Evolutionary conservation across 768 basidiomycete species (phyloP), one percentile per base, ranked within the genome.

Genomic region (Crepidotus variabilis): DNA sequence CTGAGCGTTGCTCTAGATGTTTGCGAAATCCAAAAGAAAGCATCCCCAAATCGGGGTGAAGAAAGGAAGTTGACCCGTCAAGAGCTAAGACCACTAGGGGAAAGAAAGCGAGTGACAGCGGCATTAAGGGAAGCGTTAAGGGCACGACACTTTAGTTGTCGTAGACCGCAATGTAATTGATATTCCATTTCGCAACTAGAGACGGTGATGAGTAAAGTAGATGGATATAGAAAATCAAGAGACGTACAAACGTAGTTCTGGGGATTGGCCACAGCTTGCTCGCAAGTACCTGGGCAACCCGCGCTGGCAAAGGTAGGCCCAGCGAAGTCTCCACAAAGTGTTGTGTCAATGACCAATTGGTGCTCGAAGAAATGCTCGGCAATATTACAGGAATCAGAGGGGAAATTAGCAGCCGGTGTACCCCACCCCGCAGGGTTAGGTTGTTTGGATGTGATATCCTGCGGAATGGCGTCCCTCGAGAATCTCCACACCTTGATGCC

Each of bases 401-500:
- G 76, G 72, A 77, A 87, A 58, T 73, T 70, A 0, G 83, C 85
- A 45, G 67, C 75, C 35, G 85, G 85, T 2, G 66, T 63, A 9
- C 78, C 77, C 86, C 85, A 86, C 3, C 60, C 67, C 28, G 67
- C 60, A 1, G 84, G 84, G 47, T 78, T 67, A 2, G 83, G 85
- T 3, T 63, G 63, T 55, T 73, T 64, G 18, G 65, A 65, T 6
- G 68, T 70, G 65, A 86, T 80, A 64, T 86, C 83, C 3, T 57
- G 59, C 8, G 85, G 85, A 28, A 86, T 79, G 9, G 73, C 66
- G n/a, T 61, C 59, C 20, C 85, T 75, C 6, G 78, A 45, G 70
- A 86, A 86, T 59, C 75, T 76, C 81, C 82, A 86, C 18, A 83
- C 69, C 53, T 71, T 77, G 67, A 86, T 83, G 16, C 82, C 84